Percentiles rank a stretch among this genome's conserved stretches.
These are phyloP conservation scores for Pelargonium australe DNA, from an alignment of 441 rosid species.

Conservation along the genomic window DNA sequence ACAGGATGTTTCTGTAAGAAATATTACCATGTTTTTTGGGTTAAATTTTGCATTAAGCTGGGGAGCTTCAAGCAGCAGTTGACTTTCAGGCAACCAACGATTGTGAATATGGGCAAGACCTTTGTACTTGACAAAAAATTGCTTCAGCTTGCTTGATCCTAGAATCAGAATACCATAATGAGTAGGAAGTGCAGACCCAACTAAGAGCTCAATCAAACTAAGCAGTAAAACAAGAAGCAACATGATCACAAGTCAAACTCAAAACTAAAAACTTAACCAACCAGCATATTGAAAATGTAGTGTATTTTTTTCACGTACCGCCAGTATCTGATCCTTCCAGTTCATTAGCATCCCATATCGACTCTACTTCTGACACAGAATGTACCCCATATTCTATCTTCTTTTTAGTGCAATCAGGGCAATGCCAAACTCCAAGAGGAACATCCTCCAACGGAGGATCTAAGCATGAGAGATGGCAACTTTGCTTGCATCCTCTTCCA, in stretches of 20 bases:
- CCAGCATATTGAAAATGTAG: slow-evolving; percentile 10
- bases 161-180: slow-evolving; percentile 17
- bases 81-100: slow-evolving; percentile 39
- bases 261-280: neutral
- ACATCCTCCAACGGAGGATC: slow-evolving; percentile 36
- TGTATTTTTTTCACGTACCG: slow-evolving; percentile 27
- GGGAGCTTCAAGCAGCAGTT: slow-evolving; percentile 41
- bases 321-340: slow-evolving; percentile 22
- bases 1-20: slow-evolving; percentile 6
- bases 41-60: slow-evolving; percentile 39
- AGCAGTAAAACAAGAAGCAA: neutral
- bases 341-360: slow-evolving; percentile 41
- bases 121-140: slow-evolving; percentile 41
- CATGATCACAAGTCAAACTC: neutral
- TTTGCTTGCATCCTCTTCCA: slow-evolving; percentile 46
- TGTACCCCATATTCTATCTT: slow-evolving; percentile 34
- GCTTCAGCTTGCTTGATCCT: slow-evolving; percentile 32
- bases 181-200: no score
- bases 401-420: slow-evolving; percentile 36
- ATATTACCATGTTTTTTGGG: slow-evolving; percentile 35
- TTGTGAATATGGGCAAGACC: slow-evolving; percentile 55
- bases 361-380: slow-evolving; percentile 43
- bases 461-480: slow-evolving; percentile 49
- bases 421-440: slow-evolving; percentile 46
- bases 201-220: no score